phyloP scores from a whole-genome alignment of 441 rosid genomes.

The Euphorbia neoarborescens region DNA sequence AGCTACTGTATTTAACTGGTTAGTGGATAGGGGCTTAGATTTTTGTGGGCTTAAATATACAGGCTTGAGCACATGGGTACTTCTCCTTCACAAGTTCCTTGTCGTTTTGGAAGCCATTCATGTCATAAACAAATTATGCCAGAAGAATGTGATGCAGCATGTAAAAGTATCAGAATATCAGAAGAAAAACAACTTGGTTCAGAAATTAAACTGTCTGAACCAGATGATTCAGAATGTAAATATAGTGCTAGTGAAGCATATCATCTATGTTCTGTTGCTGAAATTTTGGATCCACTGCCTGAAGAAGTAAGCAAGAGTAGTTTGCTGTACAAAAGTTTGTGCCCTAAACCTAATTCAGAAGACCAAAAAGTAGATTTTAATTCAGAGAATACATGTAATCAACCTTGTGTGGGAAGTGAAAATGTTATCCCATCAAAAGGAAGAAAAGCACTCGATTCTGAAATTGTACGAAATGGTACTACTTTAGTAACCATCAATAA shows the following conservation, averaged over 20 bases:
- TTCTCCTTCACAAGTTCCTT: conserved; percentile 34
- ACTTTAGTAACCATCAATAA: conserved; percentile 10
- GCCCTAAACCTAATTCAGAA: conserved; percentile 11
- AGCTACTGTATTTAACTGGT: neutral
- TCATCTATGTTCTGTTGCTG: conserved; percentile 7
- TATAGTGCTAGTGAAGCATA: neutral
- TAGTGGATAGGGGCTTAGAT: conserved; percentile 14
- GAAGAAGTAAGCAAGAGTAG: conserved; percentile 12
- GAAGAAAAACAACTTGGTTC: conserved; percentile 14
- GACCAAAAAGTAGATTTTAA: conserved; percentile 20
- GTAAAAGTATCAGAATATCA: conserved; percentile 9
- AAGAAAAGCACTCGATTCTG: conserved; percentile 7
- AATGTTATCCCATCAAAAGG: conserved; percentile 20
- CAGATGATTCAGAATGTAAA: conserved; percentile 12
- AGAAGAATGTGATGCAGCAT: conserved; percentile 26
- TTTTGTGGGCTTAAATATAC: conserved; percentile 25
- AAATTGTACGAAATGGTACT: conserved; percentile 4
- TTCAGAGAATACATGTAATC: conserved; percentile 19
- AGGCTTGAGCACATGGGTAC: conserved; percentile 29
- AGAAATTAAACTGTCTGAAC: conserved; percentile 21
- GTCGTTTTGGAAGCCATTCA: conserved; percentile 21
- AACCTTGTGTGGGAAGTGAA: conserved; percentile 19
- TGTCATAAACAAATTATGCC: conserved; percentile 22
- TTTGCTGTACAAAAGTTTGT: conserved; percentile 16
- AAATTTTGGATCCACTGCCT: conserved; percentile 7